Evolutionary conservation across 169 alveolate genomes (phyloP), one percentile per base, ranked within the genome.

Genomic region (Cryptosporidium baileyi): DNA sequence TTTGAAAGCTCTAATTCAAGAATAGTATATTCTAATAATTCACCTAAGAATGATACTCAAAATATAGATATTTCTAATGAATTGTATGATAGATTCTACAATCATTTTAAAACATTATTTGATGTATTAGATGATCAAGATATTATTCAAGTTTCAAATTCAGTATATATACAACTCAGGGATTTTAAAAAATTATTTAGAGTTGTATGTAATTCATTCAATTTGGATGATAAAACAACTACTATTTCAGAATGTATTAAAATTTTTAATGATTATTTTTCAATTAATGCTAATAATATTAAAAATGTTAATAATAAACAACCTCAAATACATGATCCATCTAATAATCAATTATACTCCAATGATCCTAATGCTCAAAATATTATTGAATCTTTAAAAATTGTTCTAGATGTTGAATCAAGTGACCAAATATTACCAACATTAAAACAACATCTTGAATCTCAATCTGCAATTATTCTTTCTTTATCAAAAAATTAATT

Each of bases 51-150:
- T 8, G 47, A 49, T 32, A 65, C 36, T 22, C 32, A 57, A 1
- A 19, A 57, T 0, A 44, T 30, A 30, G 52, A 0, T 7, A 36
- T 74, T 15, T 52, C 51, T 13, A 54, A 36, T n/a, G 85, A 74
- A 32, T 17, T 74, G 5, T 61, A 74, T 36, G 67, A 74, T 74
- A 51, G 85, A 11, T 74, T 74, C 40, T 74, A 74, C 47, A 74
- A 51, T 30, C 85, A 74, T 22, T 74, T 74, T 57, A 74, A 74
- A 54, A 74, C 85, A 19, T 44, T 74, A 4, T 74, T 74, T 34
- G 85, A 74, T 57, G 85, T 74, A 9, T 30, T 54, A 13, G 85
- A 74, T 28, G 85, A 74, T 22, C 85, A 74, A 54, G 85, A 74
- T 41, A 60, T 74, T 40, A 74, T 74, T 8, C 85, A 74, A 34